These are phyloP conservation scores for Gardenia jasminoides DNA, from an alignment of 257 asterid species.

Conservation along the genomic window DNA sequence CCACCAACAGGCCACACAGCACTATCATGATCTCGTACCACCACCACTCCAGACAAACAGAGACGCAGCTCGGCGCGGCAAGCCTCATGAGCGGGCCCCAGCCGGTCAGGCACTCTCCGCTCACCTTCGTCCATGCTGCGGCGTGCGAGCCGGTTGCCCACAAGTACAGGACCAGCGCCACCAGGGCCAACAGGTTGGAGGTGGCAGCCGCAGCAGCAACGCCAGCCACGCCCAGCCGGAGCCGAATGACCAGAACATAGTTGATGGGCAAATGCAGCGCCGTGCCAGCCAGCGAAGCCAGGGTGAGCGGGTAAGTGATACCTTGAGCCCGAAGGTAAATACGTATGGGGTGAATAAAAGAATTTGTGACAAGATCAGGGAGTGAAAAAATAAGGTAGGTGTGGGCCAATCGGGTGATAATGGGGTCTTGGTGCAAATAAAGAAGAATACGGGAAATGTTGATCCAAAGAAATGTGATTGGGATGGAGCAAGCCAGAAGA, in stretches of 20 bases:
- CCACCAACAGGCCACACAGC: constrained; percentile 66
- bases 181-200: constrained; percentile 43
- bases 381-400: constrained; percentile 61
- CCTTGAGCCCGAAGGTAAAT: constrained; percentile 95
- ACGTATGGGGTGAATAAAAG: constrained; percentile 70
- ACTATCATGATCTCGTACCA: constrained; percentile 89
- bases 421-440: constrained; percentile 65
- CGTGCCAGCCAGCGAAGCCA: constrained; percentile 58
- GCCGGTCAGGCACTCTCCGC: constrained; percentile 51
- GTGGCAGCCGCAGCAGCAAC: constrained; percentile 81
- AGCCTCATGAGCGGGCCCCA: constrained; percentile 74
- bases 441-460: constrained; percentile 55
- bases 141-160: constrained; percentile 44
- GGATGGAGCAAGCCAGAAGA: constrained; percentile 57
- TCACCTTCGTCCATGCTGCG: constrained; percentile 64
- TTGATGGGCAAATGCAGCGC: constrained; percentile 56
- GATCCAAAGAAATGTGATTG: constrained; percentile 65
- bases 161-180: constrained; percentile 36
- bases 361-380: constrained; percentile 71
- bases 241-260: constrained; percentile 43
- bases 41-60: constrained; percentile 94
- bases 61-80: constrained; percentile 80
- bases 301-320: constrained; percentile 63
- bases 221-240: constrained; percentile 64
- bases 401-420: constrained; percentile 53